Percentiles rank a stretch among this genome's conserved stretches.
Conservation (phyloP, 352 stramenopile species). For the Pythium grandisporangium region DNA sequence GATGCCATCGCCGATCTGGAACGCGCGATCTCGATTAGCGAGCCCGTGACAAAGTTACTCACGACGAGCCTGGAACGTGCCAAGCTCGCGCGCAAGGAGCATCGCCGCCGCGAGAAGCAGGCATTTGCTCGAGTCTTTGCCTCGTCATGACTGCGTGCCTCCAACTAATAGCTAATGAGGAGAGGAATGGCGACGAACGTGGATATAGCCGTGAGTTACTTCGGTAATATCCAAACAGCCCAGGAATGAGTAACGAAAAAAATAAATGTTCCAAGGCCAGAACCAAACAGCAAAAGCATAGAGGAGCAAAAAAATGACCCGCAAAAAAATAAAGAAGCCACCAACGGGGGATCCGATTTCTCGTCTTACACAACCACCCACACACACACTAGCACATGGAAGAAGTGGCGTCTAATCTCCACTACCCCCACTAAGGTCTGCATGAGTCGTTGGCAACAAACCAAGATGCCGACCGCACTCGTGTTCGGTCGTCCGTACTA, state of each 20-base stretch:
- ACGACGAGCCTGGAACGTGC: slow-evolving; percentile 5
- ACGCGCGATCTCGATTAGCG: slow-evolving; percentile 14
- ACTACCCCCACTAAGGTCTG: too few species aligned
- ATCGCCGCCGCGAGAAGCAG: slow-evolving; percentile 10
- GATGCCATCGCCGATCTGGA: slow-evolving; percentile 44
- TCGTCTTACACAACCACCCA: slow-evolving; percentile 14
- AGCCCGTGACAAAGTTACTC: slow-evolving; percentile 31
- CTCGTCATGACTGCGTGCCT: neutral
- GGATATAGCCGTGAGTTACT: too few species aligned
- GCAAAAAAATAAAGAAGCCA: slow-evolving; percentile 7
- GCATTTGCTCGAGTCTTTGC: slow-evolving; percentile 8
- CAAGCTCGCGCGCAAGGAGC: slow-evolving; percentile 4
- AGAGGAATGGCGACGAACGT: too few species aligned
- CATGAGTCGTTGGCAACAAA: too few species aligned
- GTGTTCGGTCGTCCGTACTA: too few species aligned
- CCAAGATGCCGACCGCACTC: too few species aligned
- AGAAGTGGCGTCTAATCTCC: neutral
- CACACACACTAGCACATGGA: slow-evolving; percentile 3
- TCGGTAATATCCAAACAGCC: too few species aligned
- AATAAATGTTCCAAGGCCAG: neutral
- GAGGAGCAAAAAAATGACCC: neutral
- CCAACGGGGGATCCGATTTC: slow-evolving; percentile 13
- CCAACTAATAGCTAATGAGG: too few species aligned
- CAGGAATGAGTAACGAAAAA: neutral
- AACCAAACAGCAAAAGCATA: neutral